These are phyloP conservation scores for Penicillium salamii DNA, from an alignment of 495 filamentous ascomycete species.

Conservation along the genomic window DNA sequence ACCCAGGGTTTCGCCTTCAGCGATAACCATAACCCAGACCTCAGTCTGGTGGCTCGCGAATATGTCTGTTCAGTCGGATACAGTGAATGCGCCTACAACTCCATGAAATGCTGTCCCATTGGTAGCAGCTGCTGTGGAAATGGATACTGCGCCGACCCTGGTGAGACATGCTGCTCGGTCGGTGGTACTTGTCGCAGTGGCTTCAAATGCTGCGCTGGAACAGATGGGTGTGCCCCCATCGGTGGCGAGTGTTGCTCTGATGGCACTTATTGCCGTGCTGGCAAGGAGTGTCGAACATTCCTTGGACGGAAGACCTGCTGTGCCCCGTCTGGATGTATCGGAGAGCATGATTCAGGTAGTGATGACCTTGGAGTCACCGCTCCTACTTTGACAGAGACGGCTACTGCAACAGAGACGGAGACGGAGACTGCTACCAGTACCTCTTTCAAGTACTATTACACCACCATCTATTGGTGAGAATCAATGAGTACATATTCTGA, in stretches of 20 bases:
- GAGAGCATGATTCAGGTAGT: slow-evolving; percentile 5
- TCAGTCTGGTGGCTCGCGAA: slow-evolving; percentile 4
- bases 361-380: background rate
- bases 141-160: slow-evolving; percentile 14
- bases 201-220: slow-evolving; percentile 17
- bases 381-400: background rate
- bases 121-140: slow-evolving; percentile 13
- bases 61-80: slow-evolving; percentile 11
- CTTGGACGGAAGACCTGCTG: slow-evolving; percentile 16
- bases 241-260: slow-evolving; percentile 18
- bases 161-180: slow-evolving; percentile 12
- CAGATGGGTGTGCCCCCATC: slow-evolving; percentile 10
- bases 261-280: slow-evolving; percentile 18
- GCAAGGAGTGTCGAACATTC: slow-evolving; percentile 14
- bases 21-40: slow-evolving; percentile 4
- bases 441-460: slow-evolving; percentile 18
- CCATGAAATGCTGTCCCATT: slow-evolving; percentile 12
- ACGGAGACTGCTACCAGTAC: slow-evolving; percentile 1
- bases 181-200: slow-evolving; percentile 17
- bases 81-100: slow-evolving; percentile 9
- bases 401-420: slow-evolving; percentile 1
- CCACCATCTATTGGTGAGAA: slow-evolving; percentile 23
- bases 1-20: background rate
- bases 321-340: slow-evolving; percentile 13
- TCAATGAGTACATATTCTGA: slow-evolving; percentile 3